Conservation (phyloP, 441 rosid genomes). For the Syzygium syzygioides region DNA sequence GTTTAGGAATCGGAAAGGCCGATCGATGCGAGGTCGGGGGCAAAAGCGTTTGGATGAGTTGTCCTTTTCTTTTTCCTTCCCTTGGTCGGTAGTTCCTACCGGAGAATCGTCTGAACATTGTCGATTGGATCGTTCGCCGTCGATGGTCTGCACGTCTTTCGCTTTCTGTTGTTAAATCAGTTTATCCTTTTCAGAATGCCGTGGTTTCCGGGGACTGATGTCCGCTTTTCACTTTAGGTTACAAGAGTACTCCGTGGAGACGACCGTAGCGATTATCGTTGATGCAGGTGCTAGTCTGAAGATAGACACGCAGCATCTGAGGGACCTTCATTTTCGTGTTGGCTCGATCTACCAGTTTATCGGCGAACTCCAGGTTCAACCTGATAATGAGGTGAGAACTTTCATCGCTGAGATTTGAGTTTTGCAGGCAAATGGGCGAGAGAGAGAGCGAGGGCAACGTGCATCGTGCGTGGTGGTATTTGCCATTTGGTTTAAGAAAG, state of each 20-base stretch:
- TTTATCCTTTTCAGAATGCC: not conserved
- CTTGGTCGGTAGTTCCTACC: not conserved
- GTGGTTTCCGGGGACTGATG: not conserved
- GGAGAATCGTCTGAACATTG: not conserved
- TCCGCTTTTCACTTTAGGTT: constrained; percentile 32
- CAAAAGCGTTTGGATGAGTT: not conserved
- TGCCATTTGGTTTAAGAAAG: not conserved
- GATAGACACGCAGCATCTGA: constrained; percentile 57
- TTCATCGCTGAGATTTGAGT: not conserved
- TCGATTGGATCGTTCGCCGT: not conserved
- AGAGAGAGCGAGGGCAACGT: accelerated
- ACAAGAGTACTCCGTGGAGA: constrained; percentile 47
- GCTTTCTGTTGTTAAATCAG: not conserved
- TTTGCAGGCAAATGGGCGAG: not conserved
- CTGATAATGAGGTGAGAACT: constrained; percentile 5
- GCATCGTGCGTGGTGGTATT: not conserved
- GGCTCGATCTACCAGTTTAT: constrained; percentile 79
- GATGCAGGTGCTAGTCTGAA: constrained; percentile 48
- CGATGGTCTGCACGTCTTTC: accelerated
- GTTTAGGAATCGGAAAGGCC: not conserved
- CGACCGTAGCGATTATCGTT: constrained; percentile 44
- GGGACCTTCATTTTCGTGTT: constrained; percentile 59
- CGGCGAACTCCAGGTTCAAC: constrained; percentile 54
- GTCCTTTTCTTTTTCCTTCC: not conserved
- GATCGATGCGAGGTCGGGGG: not conserved